Evolutionary conservation across 257 asterid species (phyloP).

Genomic region (Cruciata laevipes): DNA sequence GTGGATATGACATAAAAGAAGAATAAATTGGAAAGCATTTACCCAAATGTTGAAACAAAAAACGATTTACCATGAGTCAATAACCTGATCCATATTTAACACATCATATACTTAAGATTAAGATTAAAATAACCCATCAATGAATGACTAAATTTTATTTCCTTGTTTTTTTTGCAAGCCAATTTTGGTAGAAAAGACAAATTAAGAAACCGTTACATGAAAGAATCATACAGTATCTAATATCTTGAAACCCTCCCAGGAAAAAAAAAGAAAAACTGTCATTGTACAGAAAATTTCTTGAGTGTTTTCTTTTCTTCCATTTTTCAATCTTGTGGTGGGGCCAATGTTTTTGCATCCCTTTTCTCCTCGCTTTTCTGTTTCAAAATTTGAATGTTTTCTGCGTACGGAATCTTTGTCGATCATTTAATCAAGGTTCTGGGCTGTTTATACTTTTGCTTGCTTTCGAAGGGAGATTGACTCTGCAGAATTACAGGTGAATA

Average conservation of each 20-base stretch:
- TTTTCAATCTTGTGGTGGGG: constrained; percentile 1
- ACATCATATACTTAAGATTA: neutral
- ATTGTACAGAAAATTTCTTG: neutral
- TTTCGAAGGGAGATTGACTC: neutral
- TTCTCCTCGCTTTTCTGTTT: constrained; percentile 8
- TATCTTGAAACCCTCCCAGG: neutral
- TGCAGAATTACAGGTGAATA: neutral
- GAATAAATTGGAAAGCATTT: neutral
- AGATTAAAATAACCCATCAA: neutral
- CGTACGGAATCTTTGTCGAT: neutral
- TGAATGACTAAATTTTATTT: neutral
- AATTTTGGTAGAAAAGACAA: neutral
- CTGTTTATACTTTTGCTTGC: constrained; percentile 1
- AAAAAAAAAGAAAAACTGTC: neutral
- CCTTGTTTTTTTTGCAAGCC: neutral
- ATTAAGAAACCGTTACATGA: neutral
- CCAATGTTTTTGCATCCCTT: neutral
- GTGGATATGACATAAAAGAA: too few relatives aligned
- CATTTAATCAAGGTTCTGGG: constrained; percentile 3
- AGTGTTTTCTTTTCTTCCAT: neutral
- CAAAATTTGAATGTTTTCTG: constrained; percentile 14
- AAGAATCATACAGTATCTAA: neutral
- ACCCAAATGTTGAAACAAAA: neutral
- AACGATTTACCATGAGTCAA: neutral
- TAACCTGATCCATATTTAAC: neutral